A percentile compares a stretch with the other conserved stretches of the same genome.
phyloP scores from a whole-genome alignment of 306 rosid species.

The Luffa acutangula region DNA sequence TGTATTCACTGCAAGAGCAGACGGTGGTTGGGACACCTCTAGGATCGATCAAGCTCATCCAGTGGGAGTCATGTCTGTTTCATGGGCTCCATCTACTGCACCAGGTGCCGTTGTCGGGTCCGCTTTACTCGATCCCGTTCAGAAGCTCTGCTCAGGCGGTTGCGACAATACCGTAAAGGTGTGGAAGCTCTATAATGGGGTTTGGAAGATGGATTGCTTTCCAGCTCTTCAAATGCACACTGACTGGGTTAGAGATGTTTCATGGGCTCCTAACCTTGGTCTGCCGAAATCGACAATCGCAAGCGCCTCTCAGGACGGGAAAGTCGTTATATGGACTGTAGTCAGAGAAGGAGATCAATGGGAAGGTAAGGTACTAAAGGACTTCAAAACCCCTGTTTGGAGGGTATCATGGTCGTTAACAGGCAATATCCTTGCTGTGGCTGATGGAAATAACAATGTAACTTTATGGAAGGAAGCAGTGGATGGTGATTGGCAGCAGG shows the following conservation, averaged over 20 bases:
- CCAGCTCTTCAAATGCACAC: constrained; percentile 78
- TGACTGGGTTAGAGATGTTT: constrained; percentile 84
- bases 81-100: constrained; percentile 85
- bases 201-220: constrained; percentile 81
- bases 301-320: constrained; percentile 75
- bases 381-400: constrained; percentile 69
- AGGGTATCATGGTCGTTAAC: constrained; percentile 90
- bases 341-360: constrained; percentile 73
- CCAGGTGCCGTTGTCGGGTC: constrained; percentile 71
- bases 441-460: constrained; percentile 73
- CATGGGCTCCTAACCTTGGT: constrained; percentile 90
- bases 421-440: constrained; percentile 74
- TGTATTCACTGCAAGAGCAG: constrained; percentile 55
- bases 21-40: constrained; percentile 72
- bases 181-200: constrained; percentile 57
- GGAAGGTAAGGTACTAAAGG: constrained; percentile 66
- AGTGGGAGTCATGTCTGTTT: constrained; percentile 82
- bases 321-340: constrained; percentile 67
- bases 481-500: constrained; percentile 84
- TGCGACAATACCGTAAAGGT: constrained; percentile 77
- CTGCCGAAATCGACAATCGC: constrained; percentile 78
- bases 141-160: constrained; percentile 81
- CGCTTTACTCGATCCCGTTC: constrained; percentile 71
- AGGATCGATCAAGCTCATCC: constrained; percentile 77
- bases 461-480: constrained; percentile 84